phyloP scores from a whole-genome alignment of 768 basidiomycete species.

The Leccinum subgranulosum region DNA sequence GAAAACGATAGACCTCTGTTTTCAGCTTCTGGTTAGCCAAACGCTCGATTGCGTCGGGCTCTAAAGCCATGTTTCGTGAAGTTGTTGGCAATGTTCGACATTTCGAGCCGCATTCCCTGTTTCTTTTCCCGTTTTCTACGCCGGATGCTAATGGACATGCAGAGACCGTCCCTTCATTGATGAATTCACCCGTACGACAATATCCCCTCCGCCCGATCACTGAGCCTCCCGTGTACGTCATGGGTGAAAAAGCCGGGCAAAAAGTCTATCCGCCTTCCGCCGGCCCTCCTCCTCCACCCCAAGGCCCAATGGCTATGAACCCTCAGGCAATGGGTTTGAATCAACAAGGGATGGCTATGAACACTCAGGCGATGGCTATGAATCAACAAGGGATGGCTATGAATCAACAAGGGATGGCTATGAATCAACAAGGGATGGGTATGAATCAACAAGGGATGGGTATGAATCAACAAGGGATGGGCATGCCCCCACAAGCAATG shows the following conservation, averaged over 20 bases:
- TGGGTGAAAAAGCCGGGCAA: conserved; percentile 71
- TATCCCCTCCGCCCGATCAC: conserved; percentile 69
- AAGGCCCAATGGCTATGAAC: conserved; percentile 25
- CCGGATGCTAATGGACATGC: conserved; percentile 9
- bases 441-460: conserved; percentile 26
- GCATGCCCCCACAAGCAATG: conserved; percentile 25
- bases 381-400: conserved; percentile 23
- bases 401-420: conserved; percentile 20
- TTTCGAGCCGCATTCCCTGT: not conserved
- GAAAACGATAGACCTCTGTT: not conserved
- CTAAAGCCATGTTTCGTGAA: not conserved
- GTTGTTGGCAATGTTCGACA: not conserved
- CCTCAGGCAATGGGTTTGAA: conserved; percentile 24
- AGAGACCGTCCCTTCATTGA: conserved; percentile 60
- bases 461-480: conserved; percentile 24
- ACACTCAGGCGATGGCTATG: conserved; percentile 25
- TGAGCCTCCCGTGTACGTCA: conserved; percentile 66
- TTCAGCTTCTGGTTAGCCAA: not conserved
- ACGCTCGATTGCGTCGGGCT: not conserved
- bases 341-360: conserved; percentile 23
- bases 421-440: conserved; percentile 22
- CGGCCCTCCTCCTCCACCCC: conserved; percentile 32
- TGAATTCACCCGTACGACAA: conserved; percentile 59
- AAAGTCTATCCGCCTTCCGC: conserved; percentile 46
- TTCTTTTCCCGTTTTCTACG: conserved; percentile 8